phyloP scores from a whole-genome alignment of 305 asterid genomes.

The Fraxinus dipetala region DNA sequence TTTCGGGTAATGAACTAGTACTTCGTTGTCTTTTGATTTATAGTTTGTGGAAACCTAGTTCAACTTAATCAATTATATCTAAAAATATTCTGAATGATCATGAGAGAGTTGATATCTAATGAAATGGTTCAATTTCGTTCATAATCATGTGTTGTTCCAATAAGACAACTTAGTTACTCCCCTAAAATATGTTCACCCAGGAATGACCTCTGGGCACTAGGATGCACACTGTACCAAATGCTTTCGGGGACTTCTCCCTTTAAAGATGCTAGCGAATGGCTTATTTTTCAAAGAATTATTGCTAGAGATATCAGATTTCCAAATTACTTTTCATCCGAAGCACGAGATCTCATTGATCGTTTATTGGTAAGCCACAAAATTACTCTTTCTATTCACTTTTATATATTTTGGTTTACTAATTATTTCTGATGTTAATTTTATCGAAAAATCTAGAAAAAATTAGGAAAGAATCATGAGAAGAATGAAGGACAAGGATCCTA shows the following conservation, averaged over 20 bases:
- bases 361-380: constrained; percentile 61
- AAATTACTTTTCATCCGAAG: constrained; percentile 71
- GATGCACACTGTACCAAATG: constrained; percentile 98
- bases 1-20: constrained; percentile 35
- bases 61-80: background rate
- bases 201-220: constrained; percentile 99
- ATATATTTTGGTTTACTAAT: background rate
- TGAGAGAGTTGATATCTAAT: background rate
- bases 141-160: background rate
- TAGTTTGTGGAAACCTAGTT: background rate
- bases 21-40: background rate
- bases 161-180: background rate
- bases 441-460: background rate
- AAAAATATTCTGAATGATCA: background rate
- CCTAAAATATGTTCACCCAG: constrained; percentile 36
- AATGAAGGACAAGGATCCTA: background rate
- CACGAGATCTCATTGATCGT: constrained; percentile 86
- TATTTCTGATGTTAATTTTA: background rate
- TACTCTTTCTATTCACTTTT: background rate
- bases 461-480: background rate
- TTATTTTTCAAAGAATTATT: constrained; percentile 87
- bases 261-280: constrained; percentile 99
- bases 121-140: too few species aligned
- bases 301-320: constrained; percentile 97
- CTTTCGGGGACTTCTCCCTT: constrained; percentile 97